A percentile compares a stretch with the other conserved stretches of the same genome.
Conservation (phyloP, 2,329 filamentous ascomycete species). For the Calonectria leucothoes region DNA sequence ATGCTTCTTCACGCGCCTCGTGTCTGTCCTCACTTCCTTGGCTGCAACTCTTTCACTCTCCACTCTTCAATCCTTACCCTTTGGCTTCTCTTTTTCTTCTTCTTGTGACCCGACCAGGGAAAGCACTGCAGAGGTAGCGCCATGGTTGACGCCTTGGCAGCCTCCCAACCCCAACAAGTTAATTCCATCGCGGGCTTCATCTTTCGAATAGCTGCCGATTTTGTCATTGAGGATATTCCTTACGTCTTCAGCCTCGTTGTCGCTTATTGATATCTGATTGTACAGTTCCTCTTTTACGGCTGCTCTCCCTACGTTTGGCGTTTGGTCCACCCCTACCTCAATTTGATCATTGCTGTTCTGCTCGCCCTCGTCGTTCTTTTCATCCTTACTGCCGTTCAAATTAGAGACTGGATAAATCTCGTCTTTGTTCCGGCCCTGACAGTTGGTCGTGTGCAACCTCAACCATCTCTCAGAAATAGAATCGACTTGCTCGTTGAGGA, state of each 20-base stretch:
- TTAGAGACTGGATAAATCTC: neutral
- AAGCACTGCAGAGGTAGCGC: neutral
- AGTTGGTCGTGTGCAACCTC: neutral
- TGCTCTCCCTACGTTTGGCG: neutral
- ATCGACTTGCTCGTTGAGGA: neutral
- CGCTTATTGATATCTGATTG: neutral
- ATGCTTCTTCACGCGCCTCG: conserved; percentile 1
- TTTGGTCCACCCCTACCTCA: neutral
- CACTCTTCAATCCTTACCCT: neutral
- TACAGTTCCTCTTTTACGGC: neutral
- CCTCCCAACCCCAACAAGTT: neutral
- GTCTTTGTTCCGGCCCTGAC: neutral
- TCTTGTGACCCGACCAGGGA: neutral
- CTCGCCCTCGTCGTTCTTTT: neutral
- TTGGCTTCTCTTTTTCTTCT: neutral
- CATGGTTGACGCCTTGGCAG: neutral
- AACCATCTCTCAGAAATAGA: neutral
- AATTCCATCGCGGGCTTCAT: neutral
- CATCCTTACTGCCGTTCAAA: neutral
- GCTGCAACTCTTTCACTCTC: neutral
- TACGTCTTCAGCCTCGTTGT: neutral
- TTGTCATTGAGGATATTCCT: neutral
- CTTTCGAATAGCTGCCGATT: neutral
- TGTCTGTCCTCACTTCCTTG: neutral
- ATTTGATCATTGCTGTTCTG: neutral